Evolutionary conservation across 129 eudicot genomes (phyloP).

Genomic region (Escallonia herrerae): DNA sequence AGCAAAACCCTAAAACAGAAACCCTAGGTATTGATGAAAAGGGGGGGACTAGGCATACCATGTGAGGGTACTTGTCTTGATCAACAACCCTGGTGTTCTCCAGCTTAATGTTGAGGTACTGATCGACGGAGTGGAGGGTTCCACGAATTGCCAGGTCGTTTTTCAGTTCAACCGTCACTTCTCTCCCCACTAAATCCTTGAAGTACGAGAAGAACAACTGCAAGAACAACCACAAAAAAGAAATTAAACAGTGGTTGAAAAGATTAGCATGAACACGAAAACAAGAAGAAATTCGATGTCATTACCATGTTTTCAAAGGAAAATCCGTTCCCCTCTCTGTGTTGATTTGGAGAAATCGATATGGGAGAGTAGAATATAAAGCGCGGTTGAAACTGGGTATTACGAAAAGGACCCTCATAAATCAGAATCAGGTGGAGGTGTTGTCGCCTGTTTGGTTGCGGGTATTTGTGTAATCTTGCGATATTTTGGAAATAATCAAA

Average conservation of each 20-base stretch:
- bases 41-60: slow-evolving; percentile 40
- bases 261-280: too few relatives aligned
- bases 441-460: too few relatives aligned
- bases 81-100: slow-evolving; percentile 98
- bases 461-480: too few relatives aligned
- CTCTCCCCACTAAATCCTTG: slow-evolving; percentile 92
- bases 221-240: slow-evolving; percentile 10
- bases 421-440: too few relatives aligned
- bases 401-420: too few relatives aligned
- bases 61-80: slow-evolving; percentile 96
- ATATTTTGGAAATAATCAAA: too few relatives aligned
- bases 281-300: too few relatives aligned
- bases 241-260: neutral
- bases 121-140: slow-evolving; percentile 95
- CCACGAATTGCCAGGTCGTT: slow-evolving; percentile 93
- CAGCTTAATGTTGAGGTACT: slow-evolving; percentile 92
- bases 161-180: slow-evolving; percentile 94
- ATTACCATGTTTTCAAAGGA: too few relatives aligned
- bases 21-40: neutral
- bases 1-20: slow-evolving; percentile 6
- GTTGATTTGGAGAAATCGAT: too few relatives aligned
- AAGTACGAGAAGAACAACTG: slow-evolving; percentile 99
- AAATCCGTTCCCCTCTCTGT: too few relatives aligned
- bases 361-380: too few relatives aligned
- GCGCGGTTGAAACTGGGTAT: too few relatives aligned